Base-by-base conservation (phyloP, 148 eudicot genomes). In the Fallopia convolvulus region DNA sequence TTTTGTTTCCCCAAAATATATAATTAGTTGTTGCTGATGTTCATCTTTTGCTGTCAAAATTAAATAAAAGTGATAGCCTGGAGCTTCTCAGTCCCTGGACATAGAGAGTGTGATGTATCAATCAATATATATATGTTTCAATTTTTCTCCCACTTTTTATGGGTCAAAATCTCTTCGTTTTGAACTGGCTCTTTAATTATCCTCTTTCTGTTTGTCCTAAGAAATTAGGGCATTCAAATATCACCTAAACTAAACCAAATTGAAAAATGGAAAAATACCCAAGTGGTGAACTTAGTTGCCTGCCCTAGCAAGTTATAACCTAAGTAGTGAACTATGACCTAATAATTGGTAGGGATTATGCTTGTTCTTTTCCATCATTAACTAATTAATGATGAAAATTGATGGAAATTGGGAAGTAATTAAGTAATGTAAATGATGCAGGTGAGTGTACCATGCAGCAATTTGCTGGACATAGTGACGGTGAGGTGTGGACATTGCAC, bases 381-480 rank as follows among this genome's bases (percentile, higher is more conserved):
- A 1, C 30, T 26, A 26, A 26, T 26, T 26, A 26, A 0, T 26
- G 1, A 26, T 26, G 30, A 26, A 26, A 26, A 26, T 26, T 26
- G 30, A 26, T 26, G 30, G 30, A 26, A 26, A 26, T 26, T 26
- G 30, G 30, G 30, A 26, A 26, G 30, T 26, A 26, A 26, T 26
- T 26, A 26, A n/a, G n/a, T n/a, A n/a, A 26, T 26, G 30, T 26
- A 26, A 26, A 26, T 26, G 30, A 26, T 77, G 81, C 86, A 89
- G 93, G 93, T 89, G 82, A 89, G 90, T 87, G 93, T 89, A 17
- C 93, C 93, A 80, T 84, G 85, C 82, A 87, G 73, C 79, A 86
- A 79, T 84, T 82, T 89, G 58, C 75, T 80, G 36, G 90, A 89
- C 65, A 84, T 84, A 2, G 93, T 89, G 88, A 89, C 93, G 75